phyloP scores from a whole-genome alignment of 148 eudicot genomes.

The Chenopodium formosanum region DNA sequence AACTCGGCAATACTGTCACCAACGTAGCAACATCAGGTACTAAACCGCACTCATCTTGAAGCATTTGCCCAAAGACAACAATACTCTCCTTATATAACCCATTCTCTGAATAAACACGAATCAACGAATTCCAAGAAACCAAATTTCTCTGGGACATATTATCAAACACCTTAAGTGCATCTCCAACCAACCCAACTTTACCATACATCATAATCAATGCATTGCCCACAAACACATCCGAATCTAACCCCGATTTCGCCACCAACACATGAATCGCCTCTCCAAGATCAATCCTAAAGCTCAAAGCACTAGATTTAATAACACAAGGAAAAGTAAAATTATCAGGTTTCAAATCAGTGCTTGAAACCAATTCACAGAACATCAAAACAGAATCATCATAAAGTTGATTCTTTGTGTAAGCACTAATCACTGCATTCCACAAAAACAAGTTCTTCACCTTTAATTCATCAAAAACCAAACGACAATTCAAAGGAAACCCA shows the following conservation, averaged over 20 bases:
- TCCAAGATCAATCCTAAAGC: conserved; percentile 39
- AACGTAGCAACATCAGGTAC: conserved; percentile 55
- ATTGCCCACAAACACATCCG: conserved; percentile 59
- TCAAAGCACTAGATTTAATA: conserved; percentile 51
- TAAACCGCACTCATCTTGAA: conserved; percentile 29
- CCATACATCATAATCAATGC: conserved; percentile 60
- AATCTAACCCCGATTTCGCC: conserved; percentile 39
- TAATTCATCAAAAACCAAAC: conserved; percentile 38
- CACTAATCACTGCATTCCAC: conserved; percentile 63
- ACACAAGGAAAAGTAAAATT: conserved; percentile 68
- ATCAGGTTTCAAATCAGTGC: conserved; percentile 40
- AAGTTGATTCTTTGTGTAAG: conserved; percentile 46
- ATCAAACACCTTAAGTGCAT: conserved; percentile 49
- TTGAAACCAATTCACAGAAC: conserved; percentile 38
- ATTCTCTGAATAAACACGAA: conserved; percentile 44
- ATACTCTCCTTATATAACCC: conserved; percentile 33
- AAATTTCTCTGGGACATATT: conserved; percentile 47
- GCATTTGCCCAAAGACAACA: conserved; percentile 37
- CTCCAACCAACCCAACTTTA: conserved; percentile 38
- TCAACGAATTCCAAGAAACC: conserved; percentile 70
- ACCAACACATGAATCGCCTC: conserved; percentile 47
- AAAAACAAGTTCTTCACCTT: conserved; percentile 39
- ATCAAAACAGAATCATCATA: conserved; percentile 39
- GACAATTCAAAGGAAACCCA: conserved; percentile 44
- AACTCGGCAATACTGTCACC: conserved; percentile 52